Evolutionary conservation across 1,284 basidiomycete genomes (phyloP).

Genomic region (Melampsora americana): DNA sequence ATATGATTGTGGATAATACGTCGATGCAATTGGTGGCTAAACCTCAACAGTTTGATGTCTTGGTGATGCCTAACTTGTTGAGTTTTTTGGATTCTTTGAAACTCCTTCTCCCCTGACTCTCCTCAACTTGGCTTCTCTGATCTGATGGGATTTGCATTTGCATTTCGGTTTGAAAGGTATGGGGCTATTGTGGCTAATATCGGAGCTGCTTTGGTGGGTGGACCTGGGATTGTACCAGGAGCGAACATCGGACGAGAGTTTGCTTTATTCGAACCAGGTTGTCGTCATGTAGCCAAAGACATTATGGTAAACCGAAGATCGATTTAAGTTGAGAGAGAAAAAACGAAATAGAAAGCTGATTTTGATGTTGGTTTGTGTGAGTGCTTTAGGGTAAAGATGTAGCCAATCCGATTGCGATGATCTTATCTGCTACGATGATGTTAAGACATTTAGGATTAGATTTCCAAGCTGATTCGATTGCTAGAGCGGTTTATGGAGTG

Average conservation of each 20-base stretch:
- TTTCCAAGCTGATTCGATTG: constrained; percentile 89
- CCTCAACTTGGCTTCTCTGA: not conserved
- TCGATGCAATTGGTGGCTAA: constrained; percentile 97
- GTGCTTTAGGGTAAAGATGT: constrained; percentile 29
- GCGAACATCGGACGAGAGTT: constrained; percentile 55
- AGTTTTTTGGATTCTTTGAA: not conserved
- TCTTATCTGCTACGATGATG: constrained; percentile 98
- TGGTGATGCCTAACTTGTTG: constrained; percentile 87
- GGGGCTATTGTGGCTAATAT: constrained; percentile 55
- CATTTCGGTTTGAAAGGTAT: constrained; percentile 45
- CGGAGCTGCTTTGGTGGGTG: constrained; percentile 54
- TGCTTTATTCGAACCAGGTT: constrained; percentile 55
- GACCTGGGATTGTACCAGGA: constrained; percentile 54
- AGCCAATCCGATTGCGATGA: constrained; percentile 97
- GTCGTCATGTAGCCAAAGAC: constrained; percentile 55
- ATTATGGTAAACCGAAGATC: constrained; percentile 65
- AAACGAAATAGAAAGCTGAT: not conserved
- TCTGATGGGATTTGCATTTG: no score
- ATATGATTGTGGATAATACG: constrained; percentile 99
- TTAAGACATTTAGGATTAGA: constrained; percentile 95
- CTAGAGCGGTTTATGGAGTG: constrained; percentile 86
- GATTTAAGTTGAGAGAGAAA: not conserved
- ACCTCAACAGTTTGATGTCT: constrained; percentile 94
- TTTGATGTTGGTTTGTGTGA: not conserved
- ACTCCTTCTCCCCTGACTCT: not conserved